Conservation (phyloP, 192 early-diverging fungal species). For the Linnemannia zychae region DNA sequence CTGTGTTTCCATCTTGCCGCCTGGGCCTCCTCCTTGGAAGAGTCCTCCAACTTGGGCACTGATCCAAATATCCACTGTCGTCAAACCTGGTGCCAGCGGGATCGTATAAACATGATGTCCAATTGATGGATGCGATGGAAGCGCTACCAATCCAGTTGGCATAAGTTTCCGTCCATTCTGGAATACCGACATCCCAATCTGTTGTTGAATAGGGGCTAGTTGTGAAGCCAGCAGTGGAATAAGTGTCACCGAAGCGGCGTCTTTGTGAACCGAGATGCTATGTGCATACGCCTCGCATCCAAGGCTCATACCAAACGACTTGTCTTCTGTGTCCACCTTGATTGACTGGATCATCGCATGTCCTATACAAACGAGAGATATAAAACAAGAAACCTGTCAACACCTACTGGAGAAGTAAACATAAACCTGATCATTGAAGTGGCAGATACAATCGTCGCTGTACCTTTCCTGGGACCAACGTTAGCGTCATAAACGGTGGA, state of each 20-base stretch:
- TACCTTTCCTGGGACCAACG: conserved; percentile 51
- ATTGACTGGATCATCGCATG: conserved; percentile 53
- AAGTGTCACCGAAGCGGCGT: conserved; percentile 35
- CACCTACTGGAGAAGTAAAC: neutral
- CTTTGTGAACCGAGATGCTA: conserved; percentile 40
- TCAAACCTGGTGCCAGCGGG: conserved; percentile 30
- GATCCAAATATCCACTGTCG: conserved; percentile 56
- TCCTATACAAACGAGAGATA: conserved; percentile 18
- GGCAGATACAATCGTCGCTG: neutral
- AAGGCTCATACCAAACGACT: conserved; percentile 58
- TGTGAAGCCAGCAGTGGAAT: conserved; percentile 41
- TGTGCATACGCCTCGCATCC: conserved; percentile 36
- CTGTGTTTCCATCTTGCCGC: conserved; percentile 51
- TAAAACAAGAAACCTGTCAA: neutral
- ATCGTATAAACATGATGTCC: conserved; percentile 48
- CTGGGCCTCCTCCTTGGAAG: conserved; percentile 44
- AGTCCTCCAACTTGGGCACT: conserved; percentile 46
- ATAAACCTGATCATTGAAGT: neutral
- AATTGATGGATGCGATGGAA: conserved; percentile 29
- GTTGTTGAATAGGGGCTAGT: conserved; percentile 43
- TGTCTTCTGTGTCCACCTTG: conserved; percentile 48
- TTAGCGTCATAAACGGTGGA: conserved; percentile 35
- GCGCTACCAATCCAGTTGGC: conserved; percentile 23
- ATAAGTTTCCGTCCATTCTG: conserved; percentile 52
- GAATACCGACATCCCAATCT: conserved; percentile 49